A percentile compares a stretch with the other conserved stretches of the same genome.
phyloP scores from a whole-genome alignment of 177 flowering plant genomes.

The Vitis hybrid region DNA sequence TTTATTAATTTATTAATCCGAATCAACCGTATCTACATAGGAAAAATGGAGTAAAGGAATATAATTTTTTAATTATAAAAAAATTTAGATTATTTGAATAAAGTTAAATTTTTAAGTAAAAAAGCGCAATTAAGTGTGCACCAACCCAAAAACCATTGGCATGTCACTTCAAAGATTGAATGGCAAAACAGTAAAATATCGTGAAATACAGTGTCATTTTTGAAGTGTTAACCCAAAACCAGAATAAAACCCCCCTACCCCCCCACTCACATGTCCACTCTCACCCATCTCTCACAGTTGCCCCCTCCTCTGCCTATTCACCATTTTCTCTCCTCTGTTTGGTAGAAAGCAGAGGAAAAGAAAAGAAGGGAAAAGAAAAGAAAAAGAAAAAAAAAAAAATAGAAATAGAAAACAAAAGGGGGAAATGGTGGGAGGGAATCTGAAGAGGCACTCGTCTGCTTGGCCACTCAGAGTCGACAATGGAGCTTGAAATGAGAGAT shows the following conservation, averaged over 20 bases:
- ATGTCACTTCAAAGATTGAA: background rate
- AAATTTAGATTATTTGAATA: no score
- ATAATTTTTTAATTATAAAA: no score
- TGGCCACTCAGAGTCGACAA: background rate
- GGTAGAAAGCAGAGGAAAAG: conserved; percentile 12
- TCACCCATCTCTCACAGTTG: background rate
- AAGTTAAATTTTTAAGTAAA: no score
- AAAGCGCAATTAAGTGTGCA: no score
- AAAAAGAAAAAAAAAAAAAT: conserved; percentile 2
- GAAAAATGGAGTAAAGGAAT: no score
- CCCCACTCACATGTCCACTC: conserved; percentile 11
- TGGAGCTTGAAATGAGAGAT: conserved; percentile 13
- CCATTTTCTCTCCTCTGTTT: conserved; percentile 14
- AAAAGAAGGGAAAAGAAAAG: background rate
- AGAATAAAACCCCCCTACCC: conserved; percentile 26
- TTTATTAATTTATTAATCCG: no score
- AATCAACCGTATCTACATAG: no score
- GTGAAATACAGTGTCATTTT: conserved; percentile 14
- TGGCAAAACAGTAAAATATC: conserved; percentile 16
- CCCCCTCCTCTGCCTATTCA: conserved; percentile 20
- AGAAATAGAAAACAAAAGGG: background rate
- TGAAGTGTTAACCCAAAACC: conserved; percentile 6
- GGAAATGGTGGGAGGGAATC: conserved; percentile 6
- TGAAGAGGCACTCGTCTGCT: background rate
- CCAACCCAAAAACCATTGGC: background rate